These are phyloP conservation scores for Cydonia oblonga DNA, from an alignment of 331 rosid genomes.

Conservation along the genomic window DNA sequence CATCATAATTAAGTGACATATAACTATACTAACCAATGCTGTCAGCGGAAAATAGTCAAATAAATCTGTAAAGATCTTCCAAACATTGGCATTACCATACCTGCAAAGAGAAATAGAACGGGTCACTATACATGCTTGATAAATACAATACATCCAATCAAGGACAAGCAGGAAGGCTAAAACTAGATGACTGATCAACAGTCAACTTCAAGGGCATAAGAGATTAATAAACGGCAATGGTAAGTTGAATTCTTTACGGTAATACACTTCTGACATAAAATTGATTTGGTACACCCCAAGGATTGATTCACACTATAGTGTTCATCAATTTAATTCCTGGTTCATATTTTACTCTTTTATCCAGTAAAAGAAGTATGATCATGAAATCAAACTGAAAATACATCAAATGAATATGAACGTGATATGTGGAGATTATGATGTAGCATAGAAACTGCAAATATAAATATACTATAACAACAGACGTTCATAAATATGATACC, in stretches of 20 bases:
- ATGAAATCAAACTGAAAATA: not conserved
- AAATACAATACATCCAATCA: not conserved
- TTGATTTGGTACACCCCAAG: not conserved
- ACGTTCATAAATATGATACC: not conserved
- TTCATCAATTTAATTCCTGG: not conserved
- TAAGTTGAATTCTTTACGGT: not conserved
- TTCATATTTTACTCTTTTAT: not conserved
- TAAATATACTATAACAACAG: not conserved
- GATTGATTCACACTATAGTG: not conserved
- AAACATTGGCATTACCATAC: constrained; percentile 94
- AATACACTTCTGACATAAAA: not conserved
- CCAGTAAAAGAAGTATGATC: not conserved
- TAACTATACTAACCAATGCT: constrained; percentile 68
- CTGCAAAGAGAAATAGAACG: constrained; percentile 31
- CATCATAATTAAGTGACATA: not conserved
- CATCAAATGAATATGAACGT: not conserved
- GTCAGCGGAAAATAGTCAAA: constrained; percentile 96
- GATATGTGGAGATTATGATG: not conserved
- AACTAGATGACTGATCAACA: not conserved
- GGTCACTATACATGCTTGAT: not conserved
- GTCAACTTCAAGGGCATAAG: not conserved
- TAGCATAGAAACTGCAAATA: not conserved
- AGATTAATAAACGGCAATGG: not conserved
- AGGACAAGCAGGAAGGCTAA: not conserved
- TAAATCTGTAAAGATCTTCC: constrained; percentile 91